A percentile compares a stretch with the other conserved stretches of the same genome.
phyloP scores from a whole-genome alignment of 495 filamentous ascomycete genomes.

The Hypoxylon fuscum region DNA sequence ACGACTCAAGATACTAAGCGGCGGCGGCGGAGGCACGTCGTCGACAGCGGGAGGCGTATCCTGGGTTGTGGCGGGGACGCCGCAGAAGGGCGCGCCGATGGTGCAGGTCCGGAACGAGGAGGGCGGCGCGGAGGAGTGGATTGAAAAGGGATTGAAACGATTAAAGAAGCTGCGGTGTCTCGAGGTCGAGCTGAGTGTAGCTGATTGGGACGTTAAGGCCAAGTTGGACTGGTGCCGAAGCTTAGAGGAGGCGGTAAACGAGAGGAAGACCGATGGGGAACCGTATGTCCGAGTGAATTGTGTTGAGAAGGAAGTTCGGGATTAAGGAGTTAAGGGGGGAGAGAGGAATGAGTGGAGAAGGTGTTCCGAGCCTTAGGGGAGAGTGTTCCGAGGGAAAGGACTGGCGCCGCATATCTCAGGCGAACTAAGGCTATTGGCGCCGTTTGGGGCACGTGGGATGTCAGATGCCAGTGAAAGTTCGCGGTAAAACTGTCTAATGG shows the following conservation, averaged over 20 bases:
- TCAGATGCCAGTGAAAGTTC: too few species aligned
- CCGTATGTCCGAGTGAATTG: conserved; percentile 23
- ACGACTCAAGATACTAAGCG: conserved; percentile 41
- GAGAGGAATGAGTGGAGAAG: too few species aligned
- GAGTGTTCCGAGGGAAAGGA: too few species aligned
- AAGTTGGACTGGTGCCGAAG: conserved; percentile 33
- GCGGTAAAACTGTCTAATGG: too few species aligned
- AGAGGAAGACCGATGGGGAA: conserved; percentile 13
- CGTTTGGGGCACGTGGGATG: too few species aligned
- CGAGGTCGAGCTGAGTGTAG: conserved; percentile 42
- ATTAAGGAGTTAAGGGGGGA: too few species aligned
- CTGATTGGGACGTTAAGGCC: conserved; percentile 28
- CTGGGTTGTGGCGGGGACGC: conserved; percentile 32
- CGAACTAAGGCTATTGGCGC: too few species aligned
- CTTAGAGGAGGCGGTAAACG: conserved; percentile 32
- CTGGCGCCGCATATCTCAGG: too few species aligned
- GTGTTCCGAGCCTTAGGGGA: too few species aligned
- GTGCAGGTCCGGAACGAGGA: conserved; percentile 27
- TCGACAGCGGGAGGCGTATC: conserved; percentile 17
- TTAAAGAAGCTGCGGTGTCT: conserved; percentile 12
- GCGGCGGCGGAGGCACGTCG: conserved; percentile 20
- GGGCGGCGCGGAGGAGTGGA: conserved; percentile 21
- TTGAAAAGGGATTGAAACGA: conserved; percentile 17
- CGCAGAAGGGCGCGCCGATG: conserved; percentile 26
- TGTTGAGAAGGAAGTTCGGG: conserved; percentile 23